Conservation (phyloP, 352 stramenopile species). For the Globisporangium middletonii region DNA sequence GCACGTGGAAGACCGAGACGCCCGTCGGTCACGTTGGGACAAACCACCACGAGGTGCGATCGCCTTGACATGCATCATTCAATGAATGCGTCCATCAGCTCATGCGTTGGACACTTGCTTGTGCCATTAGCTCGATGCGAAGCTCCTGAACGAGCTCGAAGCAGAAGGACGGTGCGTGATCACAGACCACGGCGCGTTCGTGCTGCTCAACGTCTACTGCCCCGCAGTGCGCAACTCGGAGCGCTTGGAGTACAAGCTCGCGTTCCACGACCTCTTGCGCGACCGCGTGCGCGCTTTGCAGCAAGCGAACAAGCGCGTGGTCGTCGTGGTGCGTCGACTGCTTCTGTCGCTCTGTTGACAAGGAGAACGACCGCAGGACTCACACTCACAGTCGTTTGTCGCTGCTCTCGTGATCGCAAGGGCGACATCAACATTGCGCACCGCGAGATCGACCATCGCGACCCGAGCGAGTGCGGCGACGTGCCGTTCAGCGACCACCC, state of each 20-base stretch:
- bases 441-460: constrained; percentile 74
- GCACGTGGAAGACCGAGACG: constrained; percentile 48
- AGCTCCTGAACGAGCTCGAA: constrained; percentile 57
- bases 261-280: constrained; percentile 70
- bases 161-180: constrained; percentile 82
- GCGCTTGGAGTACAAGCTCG: constrained; percentile 81
- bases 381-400: background rate
- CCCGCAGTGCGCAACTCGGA: constrained; percentile 62
- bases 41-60: constrained; percentile 36
- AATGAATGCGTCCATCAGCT: background rate
- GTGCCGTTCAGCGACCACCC: constrained; percentile 50
- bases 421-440: constrained; percentile 84
- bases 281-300: constrained; percentile 51
- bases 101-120: background rate
- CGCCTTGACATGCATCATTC: too few species aligned
- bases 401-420: constrained; percentile 13
- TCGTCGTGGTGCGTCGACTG: constrained; percentile 47
- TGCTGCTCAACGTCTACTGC: constrained; percentile 89
- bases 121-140: constrained; percentile 31
- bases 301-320: constrained; percentile 41
- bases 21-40: constrained; percentile 47
- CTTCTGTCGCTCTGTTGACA: background rate
- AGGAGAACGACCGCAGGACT: background rate
- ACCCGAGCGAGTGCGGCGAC: constrained; percentile 30
- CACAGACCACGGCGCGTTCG: constrained; percentile 84